Conservation (phyloP, 495 filamentous ascomycete genomes). For the Neurospora sp. region DNA sequence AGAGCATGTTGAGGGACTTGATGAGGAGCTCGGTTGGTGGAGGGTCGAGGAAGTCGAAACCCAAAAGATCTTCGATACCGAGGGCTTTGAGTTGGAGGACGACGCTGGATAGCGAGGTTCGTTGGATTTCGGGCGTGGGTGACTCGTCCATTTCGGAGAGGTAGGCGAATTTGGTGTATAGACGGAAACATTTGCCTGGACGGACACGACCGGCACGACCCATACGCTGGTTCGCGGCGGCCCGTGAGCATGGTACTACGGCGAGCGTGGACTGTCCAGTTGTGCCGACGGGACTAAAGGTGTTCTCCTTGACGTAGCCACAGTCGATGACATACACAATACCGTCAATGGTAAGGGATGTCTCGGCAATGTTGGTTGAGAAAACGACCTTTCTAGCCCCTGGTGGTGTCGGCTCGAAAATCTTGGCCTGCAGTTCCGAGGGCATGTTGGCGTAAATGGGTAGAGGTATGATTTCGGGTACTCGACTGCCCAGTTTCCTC, state of each 20-base stretch:
- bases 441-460: slow-evolving; percentile 87
- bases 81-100: slow-evolving; percentile 82
- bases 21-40: slow-evolving; percentile 88
- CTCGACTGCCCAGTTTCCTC: slow-evolving; percentile 67
- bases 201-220: slow-evolving; percentile 89
- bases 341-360: slow-evolving; percentile 78
- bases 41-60: slow-evolving; percentile 96
- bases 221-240: slow-evolving; percentile 84
- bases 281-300: slow-evolving; percentile 65
- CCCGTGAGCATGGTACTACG: slow-evolving; percentile 86
- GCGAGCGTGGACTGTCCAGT: slow-evolving; percentile 90
- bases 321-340: slow-evolving; percentile 89
- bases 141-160: slow-evolving; percentile 90
- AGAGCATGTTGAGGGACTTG: slow-evolving; percentile 82
- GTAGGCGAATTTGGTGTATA: slow-evolving; percentile 93
- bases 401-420: slow-evolving; percentile 79
- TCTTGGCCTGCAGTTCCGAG: slow-evolving; percentile 75
- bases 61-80: slow-evolving; percentile 86
- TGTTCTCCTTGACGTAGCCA: slow-evolving; percentile 91
- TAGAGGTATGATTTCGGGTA: slow-evolving; percentile 77
- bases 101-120: slow-evolving; percentile 75
- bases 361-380: slow-evolving; percentile 87
- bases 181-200: slow-evolving; percentile 87
- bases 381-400: slow-evolving; percentile 77
- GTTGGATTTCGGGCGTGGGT: slow-evolving; percentile 89